Base-by-base conservation (phyloP, 169 alveolate species). In the Plasmodium coatneyi region DNA sequence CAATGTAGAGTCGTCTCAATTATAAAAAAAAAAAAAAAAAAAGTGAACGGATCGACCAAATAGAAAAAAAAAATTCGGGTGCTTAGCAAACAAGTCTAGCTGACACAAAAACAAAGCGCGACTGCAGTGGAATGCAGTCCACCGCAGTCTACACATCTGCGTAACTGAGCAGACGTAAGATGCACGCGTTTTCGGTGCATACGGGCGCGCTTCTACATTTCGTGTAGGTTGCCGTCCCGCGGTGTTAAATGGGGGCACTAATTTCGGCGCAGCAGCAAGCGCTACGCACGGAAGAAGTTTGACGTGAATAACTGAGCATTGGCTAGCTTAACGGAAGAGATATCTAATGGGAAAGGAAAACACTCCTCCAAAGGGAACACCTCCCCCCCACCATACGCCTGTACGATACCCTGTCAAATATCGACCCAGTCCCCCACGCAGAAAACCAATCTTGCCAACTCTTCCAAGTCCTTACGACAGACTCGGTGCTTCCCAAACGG, bases 361-460 rank as follows among this genome's bases (percentile, higher is more conserved):
- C 7, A 14, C 7, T 0, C 60, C 3, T 49, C 60, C 3, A 49
- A 49, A 16, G 60, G 60, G 60, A 49, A 49, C 22, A 1, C 5
- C 56, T 3, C n/a, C 56, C n/a, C 54, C 54, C n/a, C n/a, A 0
- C 7, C n/a, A 10, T 43, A n/a, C n/a, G n/a, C n/a, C n/a, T n/a
- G 54, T 43, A 3, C 54, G 0, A 43, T 10, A 2, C 54, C 54
- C 1, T 28, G 32, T 60, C 34, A 60, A 60, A 60, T 34, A 5
- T 60, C 74, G n/a, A 60, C 32, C 32, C 74, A n/a, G 74, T 9
- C 30, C 32, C 34, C 36, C 39, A 66, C 30, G 76, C 76, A 25
- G n/a, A 87, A 41, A 7, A 87, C 54, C n/a, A 78, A 46, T 0
- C 80, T 54, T 0, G 82, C 49, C 71, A 87, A 79, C 30, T 66